Base-by-base conservation (phyloP, 768 basidiomycete genomes). In the Suillus hirtellus region DNA sequence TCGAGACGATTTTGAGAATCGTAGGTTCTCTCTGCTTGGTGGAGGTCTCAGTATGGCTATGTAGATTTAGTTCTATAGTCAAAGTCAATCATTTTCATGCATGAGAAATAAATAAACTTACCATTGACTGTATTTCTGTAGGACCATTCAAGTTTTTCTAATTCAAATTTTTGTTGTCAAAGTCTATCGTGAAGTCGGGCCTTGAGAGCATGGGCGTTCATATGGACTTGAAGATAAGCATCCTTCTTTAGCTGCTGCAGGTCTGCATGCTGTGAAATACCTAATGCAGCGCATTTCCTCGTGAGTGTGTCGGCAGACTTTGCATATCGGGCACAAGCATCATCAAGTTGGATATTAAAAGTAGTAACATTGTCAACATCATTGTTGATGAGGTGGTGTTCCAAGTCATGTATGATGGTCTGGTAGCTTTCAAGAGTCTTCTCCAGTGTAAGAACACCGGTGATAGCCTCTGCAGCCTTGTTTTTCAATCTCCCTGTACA, bases 171-270 rank as follows among this genome's bases (percentile, higher is more conserved):
- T 12, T 60, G 21, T 34, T 71, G 64, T 17, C 55, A 35, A 42
- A 72, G 64, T 34, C 64, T 44, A 14, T 71, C 65, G 27, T 59
- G 64, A 24, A 70, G 49, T 17, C 64, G 35, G 3, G 31, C 56
- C 50, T 72, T 73, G 1, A 72, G n/a, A 19, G 69, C 68, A 0
- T 7, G 62, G 9, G 71, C 69, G 63, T 74, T 71, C 62, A 69
- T 67, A 31, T 59, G 58, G 9, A 55, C 58, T 62, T 42, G 61
- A 34, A 66, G 61, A 24, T 64, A 69, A 6, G 44, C 60, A 42
- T 61, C 61, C 11, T 46, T 44, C 50, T 59, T 60, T 19, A 66
- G 15, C 35, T 34, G 21, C 12, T 66, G 19, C 27, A 68, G 60
- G 17, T 66, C 52, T 6, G 34, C 55, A 15, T 3, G n/a, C 24